Base-by-base conservation (phyloP, 176 grass and related monocot species). In the Musa itinerans region DNA sequence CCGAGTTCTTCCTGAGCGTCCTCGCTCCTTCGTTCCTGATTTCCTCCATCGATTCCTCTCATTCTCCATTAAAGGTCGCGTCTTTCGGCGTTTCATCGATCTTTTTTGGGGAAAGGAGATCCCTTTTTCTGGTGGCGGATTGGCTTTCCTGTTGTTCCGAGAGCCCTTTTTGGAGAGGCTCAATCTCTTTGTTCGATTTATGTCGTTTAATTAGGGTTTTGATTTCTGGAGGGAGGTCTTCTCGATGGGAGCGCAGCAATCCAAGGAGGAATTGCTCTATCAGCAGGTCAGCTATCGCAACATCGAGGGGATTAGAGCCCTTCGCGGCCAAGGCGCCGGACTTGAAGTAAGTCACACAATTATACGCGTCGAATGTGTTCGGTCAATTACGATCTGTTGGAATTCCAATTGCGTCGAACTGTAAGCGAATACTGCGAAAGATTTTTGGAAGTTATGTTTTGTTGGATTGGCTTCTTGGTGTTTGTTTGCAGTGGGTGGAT, bases 241-340 rank as follows among this genome's bases (percentile, higher is more conserved):
- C 19, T 57, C 72, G 10, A 99, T 99, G 95, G 95, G 95, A 63
- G n/a, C 78, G 86, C 86, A 84, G 63, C 91, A 84, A 83, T 99
- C 95, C 74, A 99, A 99, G 80, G 91, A 87, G 21, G 90, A 94
- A 75, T 81, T 99, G 76, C 78, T 99, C 66, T 89, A 99, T 81
- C 84, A 99, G 78, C 88, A 99, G 83, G 95, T 99, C 10, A 89
- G 76, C 43, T 89, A 94, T 66, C 88, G 95, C 74, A 99, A 92
- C 85, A 14, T 84, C 68, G 86, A 93, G 2, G 95, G 88, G 63
- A 98, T 98, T 58, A 84, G 75, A 54, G 2, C n/a, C 7, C 88
- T 99, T 52, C 78, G 56, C 21, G 75, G 1, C 79, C 93, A 90
- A 76, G 93, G 93, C 3, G 93, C 89, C 0, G 89, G 83, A 10